Conservation (phyloP, 2,329 filamentous ascomycete genomes). For the Pseudogymnoascus sp. region DNA sequence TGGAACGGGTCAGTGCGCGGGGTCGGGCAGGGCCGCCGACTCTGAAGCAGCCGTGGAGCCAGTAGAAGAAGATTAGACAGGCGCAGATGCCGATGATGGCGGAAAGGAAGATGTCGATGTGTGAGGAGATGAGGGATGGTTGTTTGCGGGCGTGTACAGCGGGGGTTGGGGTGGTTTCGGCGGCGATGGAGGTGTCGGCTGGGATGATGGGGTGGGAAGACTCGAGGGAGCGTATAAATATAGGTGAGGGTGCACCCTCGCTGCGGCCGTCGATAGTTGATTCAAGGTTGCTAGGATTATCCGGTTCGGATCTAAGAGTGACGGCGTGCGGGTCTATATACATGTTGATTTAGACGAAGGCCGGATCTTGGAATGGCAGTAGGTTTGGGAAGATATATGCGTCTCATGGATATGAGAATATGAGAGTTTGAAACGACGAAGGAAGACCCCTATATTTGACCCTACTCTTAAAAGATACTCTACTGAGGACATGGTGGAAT, state of each 20-base stretch:
- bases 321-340: not conserved
- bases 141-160: not conserved
- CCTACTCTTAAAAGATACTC: not conserved
- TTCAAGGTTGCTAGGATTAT: not conserved
- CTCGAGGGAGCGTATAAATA: not conserved
- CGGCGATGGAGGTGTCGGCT: not conserved
- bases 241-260: not conserved
- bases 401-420: not conserved
- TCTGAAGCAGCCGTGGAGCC: not conserved
- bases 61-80: not conserved
- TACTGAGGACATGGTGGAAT: not conserved
- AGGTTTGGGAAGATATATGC: not conserved
- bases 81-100: not conserved
- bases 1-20: not conserved
- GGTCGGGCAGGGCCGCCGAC: not conserved
- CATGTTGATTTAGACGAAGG: not conserved
- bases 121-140: not conserved
- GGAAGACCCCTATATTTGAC: not conserved
- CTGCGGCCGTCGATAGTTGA: not conserved
- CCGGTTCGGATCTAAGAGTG: not conserved
- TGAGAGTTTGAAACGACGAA: not conserved
- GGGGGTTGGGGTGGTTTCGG: not conserved
- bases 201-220: not conserved
- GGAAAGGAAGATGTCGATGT: conserved; percentile 5
- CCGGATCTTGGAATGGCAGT: no score